A percentile compares a stretch with the other conserved stretches of the same genome.
phyloP scores from a whole-genome alignment of 306 rosid genomes.

The Luffa acutangula region DNA sequence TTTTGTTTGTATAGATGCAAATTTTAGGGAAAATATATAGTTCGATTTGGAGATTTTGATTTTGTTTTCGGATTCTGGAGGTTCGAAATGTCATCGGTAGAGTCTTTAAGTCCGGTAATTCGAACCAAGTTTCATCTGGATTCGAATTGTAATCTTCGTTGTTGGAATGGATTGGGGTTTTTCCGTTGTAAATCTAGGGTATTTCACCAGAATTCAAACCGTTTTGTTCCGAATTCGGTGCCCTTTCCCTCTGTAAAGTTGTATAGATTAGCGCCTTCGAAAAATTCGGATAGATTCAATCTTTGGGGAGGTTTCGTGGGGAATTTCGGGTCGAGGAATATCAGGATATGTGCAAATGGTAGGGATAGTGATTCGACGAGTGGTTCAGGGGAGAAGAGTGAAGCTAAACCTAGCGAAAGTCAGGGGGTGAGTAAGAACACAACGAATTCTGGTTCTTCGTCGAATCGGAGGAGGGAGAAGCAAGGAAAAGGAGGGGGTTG shows the following conservation, averaged over 20 bases:
- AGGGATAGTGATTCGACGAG: conserved; percentile 63
- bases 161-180: conserved; percentile 27
- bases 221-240: conserved; percentile 28
- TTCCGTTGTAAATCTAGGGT: conserved; percentile 36
- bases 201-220: conserved; percentile 18
- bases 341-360: conserved; percentile 34
- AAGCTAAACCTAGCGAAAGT: conserved; percentile 41
- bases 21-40: not conserved
- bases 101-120: conserved; percentile 40
- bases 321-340: conserved; percentile 22
- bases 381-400: conserved; percentile 57
- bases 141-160: conserved; percentile 33
- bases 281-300: conserved; percentile 30
- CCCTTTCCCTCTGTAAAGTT: conserved; percentile 21
- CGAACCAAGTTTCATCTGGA: conserved; percentile 29
- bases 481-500: conserved; percentile 63
- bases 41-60: conserved; percentile 2
- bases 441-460: conserved; percentile 30
- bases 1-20: not conserved
- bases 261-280: conserved; percentile 17
- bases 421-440: conserved; percentile 51
- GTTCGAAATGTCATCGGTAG: conserved; percentile 52
- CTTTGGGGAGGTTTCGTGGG: conserved; percentile 33
- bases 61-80: conserved; percentile 13
- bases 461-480: conserved; percentile 61